A percentile compares a stretch with the other conserved stretches of the same genome.
Conservation (phyloP, 768 basidiomycete species). For the Gelatoporia subvermispora region DNA sequence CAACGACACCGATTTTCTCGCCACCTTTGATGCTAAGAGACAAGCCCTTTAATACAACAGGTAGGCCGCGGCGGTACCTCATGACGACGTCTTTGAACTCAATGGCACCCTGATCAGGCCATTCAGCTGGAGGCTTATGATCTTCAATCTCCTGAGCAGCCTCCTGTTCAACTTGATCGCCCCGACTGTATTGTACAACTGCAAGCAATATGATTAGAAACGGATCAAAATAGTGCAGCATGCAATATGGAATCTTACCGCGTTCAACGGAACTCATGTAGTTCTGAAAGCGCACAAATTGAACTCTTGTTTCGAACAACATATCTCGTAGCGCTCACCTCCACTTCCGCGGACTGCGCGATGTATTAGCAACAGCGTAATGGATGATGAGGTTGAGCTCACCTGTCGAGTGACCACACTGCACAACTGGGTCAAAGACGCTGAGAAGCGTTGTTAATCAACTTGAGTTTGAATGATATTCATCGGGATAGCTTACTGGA, state of each 20-base stretch:
- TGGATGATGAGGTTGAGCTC: background rate
- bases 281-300: conserved; percentile 32
- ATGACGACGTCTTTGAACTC: conserved; percentile 55
- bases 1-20: conserved; percentile 79
- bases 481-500: conserved; percentile 34
- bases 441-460: conserved; percentile 19
- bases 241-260: conserved; percentile 27
- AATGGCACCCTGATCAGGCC: conserved; percentile 62
- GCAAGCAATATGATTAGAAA: background rate
- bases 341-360: conserved; percentile 50
- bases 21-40: conserved; percentile 54
- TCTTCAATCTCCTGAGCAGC: conserved; percentile 56
- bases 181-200: conserved; percentile 53
- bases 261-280: conserved; percentile 66
- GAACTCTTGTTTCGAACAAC: background rate
- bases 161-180: conserved; percentile 54
- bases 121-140: conserved; percentile 48
- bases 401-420: conserved; percentile 49
- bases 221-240: background rate
- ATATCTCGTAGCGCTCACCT: conserved; percentile 31
- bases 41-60: conserved; percentile 63
- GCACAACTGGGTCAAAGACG: conserved; percentile 48
- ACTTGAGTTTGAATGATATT: too few relatives aligned
- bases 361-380: background rate
- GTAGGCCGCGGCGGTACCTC: conserved; percentile 68